phyloP scores from a whole-genome alignment of 192 early-diverging fungal species.

The Mortierella claussenii region DNA sequence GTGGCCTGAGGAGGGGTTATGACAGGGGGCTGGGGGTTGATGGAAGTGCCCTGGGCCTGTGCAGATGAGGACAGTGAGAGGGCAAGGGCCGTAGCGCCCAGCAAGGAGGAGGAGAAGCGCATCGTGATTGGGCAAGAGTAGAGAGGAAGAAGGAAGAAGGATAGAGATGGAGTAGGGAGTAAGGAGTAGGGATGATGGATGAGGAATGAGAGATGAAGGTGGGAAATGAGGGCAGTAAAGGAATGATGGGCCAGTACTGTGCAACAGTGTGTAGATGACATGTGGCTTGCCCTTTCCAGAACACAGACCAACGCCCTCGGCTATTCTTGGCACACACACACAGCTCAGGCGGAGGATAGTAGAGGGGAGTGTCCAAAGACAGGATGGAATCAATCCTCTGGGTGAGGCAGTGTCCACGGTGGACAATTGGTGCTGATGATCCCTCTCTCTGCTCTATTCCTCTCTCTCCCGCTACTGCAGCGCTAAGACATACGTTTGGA shows the following conservation, averaged over 20 bases:
- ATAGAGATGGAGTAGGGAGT: neutral
- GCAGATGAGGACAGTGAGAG: constrained; percentile 6
- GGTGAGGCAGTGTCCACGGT: no score
- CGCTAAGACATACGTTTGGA: no score
- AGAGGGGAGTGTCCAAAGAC: no score
- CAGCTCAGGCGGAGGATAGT: no score
- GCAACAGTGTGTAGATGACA: neutral
- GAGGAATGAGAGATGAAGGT: neutral
- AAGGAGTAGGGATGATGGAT: neutral
- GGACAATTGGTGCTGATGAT: no score
- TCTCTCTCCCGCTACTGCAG: no score
- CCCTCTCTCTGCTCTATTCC: no score
- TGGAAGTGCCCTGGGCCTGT: constrained; percentile 27
- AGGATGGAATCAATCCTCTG: no score
- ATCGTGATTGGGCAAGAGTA: no score
- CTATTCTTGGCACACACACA: no score
- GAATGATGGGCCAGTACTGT: neutral
- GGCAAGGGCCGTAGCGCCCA: constrained; percentile 23
- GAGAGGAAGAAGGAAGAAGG: neutral
- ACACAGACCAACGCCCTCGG: neutral
- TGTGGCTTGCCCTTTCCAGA: neutral
- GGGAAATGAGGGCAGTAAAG: neutral
- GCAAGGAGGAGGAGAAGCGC: constrained; percentile 31
- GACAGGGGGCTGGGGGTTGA: no score
- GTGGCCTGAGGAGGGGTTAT: neutral